Percentiles rank a stretch among this genome's conserved stretches.
These are phyloP conservation scores for Fusarium sp. DNA, from an alignment of 2,329 filamentous ascomycete species.

Conservation along the genomic window DNA sequence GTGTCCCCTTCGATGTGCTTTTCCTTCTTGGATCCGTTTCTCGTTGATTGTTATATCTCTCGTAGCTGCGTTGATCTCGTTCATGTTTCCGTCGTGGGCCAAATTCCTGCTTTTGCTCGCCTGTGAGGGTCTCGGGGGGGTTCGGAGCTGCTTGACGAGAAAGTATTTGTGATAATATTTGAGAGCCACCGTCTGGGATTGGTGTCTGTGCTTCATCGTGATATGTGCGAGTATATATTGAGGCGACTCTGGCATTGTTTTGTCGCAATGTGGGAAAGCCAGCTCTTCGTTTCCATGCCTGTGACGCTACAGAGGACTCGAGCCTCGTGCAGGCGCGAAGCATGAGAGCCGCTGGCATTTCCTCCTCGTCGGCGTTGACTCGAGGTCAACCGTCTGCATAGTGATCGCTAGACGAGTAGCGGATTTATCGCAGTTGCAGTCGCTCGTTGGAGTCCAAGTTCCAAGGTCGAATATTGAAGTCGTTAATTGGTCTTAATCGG, in stretches of 20 bases:
- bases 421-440: slow-evolving; percentile 15
- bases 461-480: slow-evolving; percentile 2
- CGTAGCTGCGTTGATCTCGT: background rate
- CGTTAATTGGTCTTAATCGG: slow-evolving; percentile 4
- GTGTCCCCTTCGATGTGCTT: background rate
- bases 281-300: slow-evolving; percentile 36
- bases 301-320: slow-evolving; percentile 29
- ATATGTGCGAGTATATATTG: slow-evolving; percentile 28
- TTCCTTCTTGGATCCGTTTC: background rate
- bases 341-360: slow-evolving; percentile 45
- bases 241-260: slow-evolving; percentile 3
- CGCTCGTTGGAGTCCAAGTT: slow-evolving; percentile 2
- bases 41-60: background rate
- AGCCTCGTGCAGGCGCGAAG: slow-evolving; percentile 46
- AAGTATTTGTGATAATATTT: slow-evolving; percentile 38
- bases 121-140: slow-evolving; percentile 4
- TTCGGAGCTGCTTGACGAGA: slow-evolving; percentile 18
- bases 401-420: slow-evolving; percentile 27
- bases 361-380: slow-evolving; percentile 40
- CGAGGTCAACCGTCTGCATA: slow-evolving; percentile 39
- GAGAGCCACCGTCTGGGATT: slow-evolving; percentile 11
- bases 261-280: slow-evolving; percentile 30
- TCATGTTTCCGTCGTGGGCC: background rate
- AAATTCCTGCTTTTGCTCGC: background rate
- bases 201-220: slow-evolving; percentile 9